Percentiles rank a stretch among this genome's conserved stretches.
Conservation (phyloP, 1,284 basidiomycete species). For the Apiotrichum gamsii region DNA sequence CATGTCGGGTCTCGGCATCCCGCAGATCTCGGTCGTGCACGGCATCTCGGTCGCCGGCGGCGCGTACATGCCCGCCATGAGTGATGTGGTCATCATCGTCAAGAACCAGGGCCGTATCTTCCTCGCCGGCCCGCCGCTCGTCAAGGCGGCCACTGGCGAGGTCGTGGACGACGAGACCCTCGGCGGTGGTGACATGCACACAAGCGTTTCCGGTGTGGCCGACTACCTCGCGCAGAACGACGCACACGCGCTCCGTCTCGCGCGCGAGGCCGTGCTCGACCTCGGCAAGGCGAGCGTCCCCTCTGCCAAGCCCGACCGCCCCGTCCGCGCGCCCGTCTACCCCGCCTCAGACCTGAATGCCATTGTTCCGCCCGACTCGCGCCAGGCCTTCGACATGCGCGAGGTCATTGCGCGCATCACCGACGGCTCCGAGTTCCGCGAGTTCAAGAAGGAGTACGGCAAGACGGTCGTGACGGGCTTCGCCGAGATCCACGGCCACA, state of each 20-base stretch:
- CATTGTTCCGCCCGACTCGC: slow-evolving; percentile 81
- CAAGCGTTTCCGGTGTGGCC: slow-evolving; percentile 84
- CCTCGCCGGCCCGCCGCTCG: slow-evolving; percentile 89
- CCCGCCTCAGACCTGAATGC: slow-evolving; percentile 75
- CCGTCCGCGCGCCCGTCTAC: slow-evolving; percentile 59
- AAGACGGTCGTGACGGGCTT: slow-evolving; percentile 88
- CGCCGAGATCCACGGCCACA: slow-evolving; percentile 78
- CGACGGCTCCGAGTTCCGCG: slow-evolving; percentile 84
- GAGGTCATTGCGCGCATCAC: slow-evolving; percentile 87
- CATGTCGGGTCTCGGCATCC: slow-evolving; percentile 79
- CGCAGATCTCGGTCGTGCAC: slow-evolving; percentile 87
- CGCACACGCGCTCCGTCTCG: slow-evolving; percentile 78
- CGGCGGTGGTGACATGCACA: slow-evolving; percentile 80
- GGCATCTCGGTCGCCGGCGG: slow-evolving; percentile 80
- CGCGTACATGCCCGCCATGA: slow-evolving; percentile 89
- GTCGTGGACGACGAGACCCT: slow-evolving; percentile 87
- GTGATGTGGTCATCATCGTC: slow-evolving; percentile 92
- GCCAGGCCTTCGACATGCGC: slow-evolving; percentile 85
- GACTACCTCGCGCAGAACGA: slow-evolving; percentile 87
- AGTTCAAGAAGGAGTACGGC: slow-evolving; percentile 94
- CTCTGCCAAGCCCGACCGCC: not conserved
- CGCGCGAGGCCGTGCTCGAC: slow-evolving; percentile 72
- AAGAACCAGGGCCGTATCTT: slow-evolving; percentile 86
- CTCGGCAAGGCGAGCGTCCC: slow-evolving; percentile 51
- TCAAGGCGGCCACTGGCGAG: slow-evolving; percentile 92